phyloP scores from a whole-genome alignment of 805 yeast genomes.

The Candida endomychidarum region DNA sequence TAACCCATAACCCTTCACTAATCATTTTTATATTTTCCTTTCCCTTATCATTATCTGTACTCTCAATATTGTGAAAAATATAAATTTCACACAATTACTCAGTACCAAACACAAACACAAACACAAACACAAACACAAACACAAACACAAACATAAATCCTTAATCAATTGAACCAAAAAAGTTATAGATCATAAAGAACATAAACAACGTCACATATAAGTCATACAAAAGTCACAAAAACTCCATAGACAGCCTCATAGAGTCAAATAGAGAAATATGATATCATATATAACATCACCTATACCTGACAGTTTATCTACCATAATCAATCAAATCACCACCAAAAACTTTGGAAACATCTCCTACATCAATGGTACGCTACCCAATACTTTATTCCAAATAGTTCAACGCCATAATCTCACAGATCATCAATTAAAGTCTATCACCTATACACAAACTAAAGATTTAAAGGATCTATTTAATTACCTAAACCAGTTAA shows the following conservation, averaged over 20 bases:
- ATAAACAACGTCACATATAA: too few relatives aligned
- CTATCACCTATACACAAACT: conserved; percentile 14
- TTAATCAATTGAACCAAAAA: too few relatives aligned
- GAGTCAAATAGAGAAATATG: too few relatives aligned
- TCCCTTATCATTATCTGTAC: too few relatives aligned
- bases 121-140: too few relatives aligned
- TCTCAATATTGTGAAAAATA: too few relatives aligned
- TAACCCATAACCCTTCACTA: too few relatives aligned
- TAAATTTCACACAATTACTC: too few relatives aligned
- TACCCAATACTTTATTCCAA: conserved; percentile 15
- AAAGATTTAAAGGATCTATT: conserved; percentile 10
- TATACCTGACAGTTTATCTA: not conserved
- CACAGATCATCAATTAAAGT: conserved; percentile 13
- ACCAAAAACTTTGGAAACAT: conserved; percentile 1
- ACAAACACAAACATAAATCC: too few relatives aligned
- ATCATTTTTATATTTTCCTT: too few relatives aligned
- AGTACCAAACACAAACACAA: too few relatives aligned
- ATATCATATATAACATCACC: conserved; percentile 1
- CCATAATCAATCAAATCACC: not conserved
- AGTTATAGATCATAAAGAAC: too few relatives aligned
- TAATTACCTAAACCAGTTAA: not conserved
- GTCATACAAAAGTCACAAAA: not conserved
- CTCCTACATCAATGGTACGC: conserved; percentile 15
- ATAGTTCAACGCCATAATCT: conserved; percentile 6
- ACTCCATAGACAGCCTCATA: not conserved